Base-by-base conservation (phyloP, 2,329 filamentous ascomycete species). In the Neonectria punicea region DNA sequence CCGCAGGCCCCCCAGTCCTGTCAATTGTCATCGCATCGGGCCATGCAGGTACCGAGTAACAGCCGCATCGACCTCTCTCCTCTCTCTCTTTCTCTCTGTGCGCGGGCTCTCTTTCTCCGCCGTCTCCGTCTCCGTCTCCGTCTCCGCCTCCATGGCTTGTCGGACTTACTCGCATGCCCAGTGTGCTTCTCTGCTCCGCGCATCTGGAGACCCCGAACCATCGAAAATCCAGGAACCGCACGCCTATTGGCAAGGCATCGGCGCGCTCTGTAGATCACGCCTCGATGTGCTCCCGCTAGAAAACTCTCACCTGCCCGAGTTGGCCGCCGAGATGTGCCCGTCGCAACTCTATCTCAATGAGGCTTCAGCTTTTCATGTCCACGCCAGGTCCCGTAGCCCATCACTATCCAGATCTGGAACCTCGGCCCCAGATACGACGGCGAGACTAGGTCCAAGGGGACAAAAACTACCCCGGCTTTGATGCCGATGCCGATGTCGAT, bases 1-100 rank as follows among this genome's bases (percentile, higher is more conserved):
- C 63, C 66, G 61, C 57, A 25, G 59, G 63, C 69, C 66, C 71
- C 63, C 63, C 36, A 47, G 67, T 68, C 71, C 61, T 68, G 50
- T 61, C 60, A 66, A 39, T 39, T 39, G 14, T 43, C 39, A 20
- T 55, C 60, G 66, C 61, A 60, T 61, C 63, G 60, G 64, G 63
- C 68, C 60, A 73, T 74, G 68, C 70, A 74, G 70, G 68, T 62
- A 72, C 65, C 14, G 28, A 56, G 64, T 51, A 53, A 53, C 58
- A 65, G 34, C 39, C 55, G 62, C 44, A 55, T 53, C 62, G n/a
- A 50, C 47, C n/a, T 16, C 39, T 13, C n/a, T 4, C 1, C 5
- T 25, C 5, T 25, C 25, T 25, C 25, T 25, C 22, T 25, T 6
- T 6, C 25, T 25, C 25, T 25, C 25, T 25, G 25, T 9, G 22